Base-by-base conservation (phyloP, 768 basidiomycete species). In the Boletus rufocinnamomeus region DNA sequence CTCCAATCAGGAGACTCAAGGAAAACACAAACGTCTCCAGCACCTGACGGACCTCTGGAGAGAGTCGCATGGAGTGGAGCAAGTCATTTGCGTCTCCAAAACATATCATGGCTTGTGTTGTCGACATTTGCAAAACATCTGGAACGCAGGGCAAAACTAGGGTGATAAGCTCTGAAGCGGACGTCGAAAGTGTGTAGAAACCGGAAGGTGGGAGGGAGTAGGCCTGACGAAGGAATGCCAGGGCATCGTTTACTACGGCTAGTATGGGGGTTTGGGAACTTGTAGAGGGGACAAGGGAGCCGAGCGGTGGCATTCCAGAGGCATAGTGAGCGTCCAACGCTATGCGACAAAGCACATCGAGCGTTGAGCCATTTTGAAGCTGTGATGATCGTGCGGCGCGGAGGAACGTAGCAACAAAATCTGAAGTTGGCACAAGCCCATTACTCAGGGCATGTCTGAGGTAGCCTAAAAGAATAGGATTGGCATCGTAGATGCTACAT, bases 401-500 rank as follows among this genome's bases (percentile, higher is more conserved):
- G 21, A 91, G 80, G 57, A 91, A 84, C 3, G 85, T 85, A 5
- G 84, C 70, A 8, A 90, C 80, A 64, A 87, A 90, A 16, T 77
- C 79, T 11, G 83, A 69, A 23, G 87, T 72, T 9, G 87, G 82
- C 17, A 91, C 71, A 44, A 85, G 70, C 11, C 81, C 79, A 45
- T 80, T 76, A 56, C 80, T 74, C 28, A 92, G 76, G 6, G 88
- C 87, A 56, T 74, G 68, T 62, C 78, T 82, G 50, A 92, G 72
- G 67, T 93, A 93, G 45, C 77, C 80, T 57, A 83, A 81, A n/a
- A 93, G 79, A 45, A 78, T 78, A 21, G 83, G 82, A 66, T 89
- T 84, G n/a, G 84, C 88, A 25, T 88, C 86, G 64, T 89, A 88
- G 48, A 81, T 79, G 52, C 83, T 77, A 66, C 84, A 89, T 17